Percentiles rank a stretch among this genome's conserved stretches.
Conservation (phyloP, 1,284 basidiomycete species). For the Sporisorium sorghi region DNA sequence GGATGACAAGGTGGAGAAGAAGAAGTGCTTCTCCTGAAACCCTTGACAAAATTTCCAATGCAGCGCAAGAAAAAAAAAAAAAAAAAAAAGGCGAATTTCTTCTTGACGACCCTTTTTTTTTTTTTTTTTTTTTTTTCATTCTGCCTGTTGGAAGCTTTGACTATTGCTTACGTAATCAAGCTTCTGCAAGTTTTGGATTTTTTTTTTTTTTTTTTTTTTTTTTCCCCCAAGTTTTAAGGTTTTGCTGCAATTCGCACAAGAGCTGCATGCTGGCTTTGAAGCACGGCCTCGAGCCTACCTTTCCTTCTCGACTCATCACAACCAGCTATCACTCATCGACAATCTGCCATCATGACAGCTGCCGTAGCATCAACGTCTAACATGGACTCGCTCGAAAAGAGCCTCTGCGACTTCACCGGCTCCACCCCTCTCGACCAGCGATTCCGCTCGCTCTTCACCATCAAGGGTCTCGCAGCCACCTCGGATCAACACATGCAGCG, state of each 20-base stretch:
- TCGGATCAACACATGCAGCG: slow-evolving; percentile 53
- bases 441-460: slow-evolving; percentile 91
- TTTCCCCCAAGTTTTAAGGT: no score
- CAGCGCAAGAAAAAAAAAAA: no score
- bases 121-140: not conserved
- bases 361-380: slow-evolving; percentile 27
- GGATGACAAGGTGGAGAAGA: slow-evolving; percentile 26
- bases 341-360: slow-evolving; percentile 21
- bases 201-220: no score
- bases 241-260: slow-evolving; percentile 4
- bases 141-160: slow-evolving; percentile 26
- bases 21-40: not conserved
- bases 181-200: slow-evolving; percentile 10
- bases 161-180: slow-evolving; percentile 30
- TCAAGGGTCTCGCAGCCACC: slow-evolving; percentile 79
- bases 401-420: slow-evolving; percentile 71
- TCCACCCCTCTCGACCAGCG: slow-evolving; percentile 84
- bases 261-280: not conserved
- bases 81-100: slow-evolving; percentile 23
- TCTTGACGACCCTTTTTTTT: slow-evolving; percentile 40
- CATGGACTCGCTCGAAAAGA: slow-evolving; percentile 55
- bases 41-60: slow-evolving; percentile 28
- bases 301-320: not conserved
- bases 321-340: not conserved
- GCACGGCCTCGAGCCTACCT: not conserved